Percentiles rank a stretch among this genome's conserved stretches.
Conservation (phyloP, 805 yeast species). For the Myxozyma kluyveri region DNA sequence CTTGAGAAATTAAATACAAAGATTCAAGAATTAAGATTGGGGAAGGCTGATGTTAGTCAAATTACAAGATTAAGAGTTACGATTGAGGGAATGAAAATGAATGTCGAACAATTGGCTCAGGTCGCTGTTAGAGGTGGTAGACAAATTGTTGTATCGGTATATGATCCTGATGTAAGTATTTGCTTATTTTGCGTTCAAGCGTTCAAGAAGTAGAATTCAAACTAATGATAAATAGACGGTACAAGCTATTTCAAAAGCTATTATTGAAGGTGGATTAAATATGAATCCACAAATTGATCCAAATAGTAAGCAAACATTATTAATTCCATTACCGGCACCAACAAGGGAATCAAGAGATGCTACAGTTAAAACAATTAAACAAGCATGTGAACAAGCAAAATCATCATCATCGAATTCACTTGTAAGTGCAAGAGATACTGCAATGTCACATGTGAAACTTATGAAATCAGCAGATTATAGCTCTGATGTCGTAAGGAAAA, state of each 20-base stretch:
- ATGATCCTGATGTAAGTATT: conserved; percentile 50
- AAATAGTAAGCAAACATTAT: conserved; percentile 66
- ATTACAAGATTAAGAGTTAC: conserved; percentile 56
- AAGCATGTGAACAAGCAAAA: conserved; percentile 61
- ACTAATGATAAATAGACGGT: conserved; percentile 37
- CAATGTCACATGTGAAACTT: conserved; percentile 54
- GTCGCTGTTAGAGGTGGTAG: conserved; percentile 66
- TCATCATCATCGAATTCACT: conserved; percentile 44
- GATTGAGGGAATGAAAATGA: conserved; percentile 38
- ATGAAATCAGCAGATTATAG: conserved; percentile 50
- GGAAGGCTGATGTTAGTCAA: conserved; percentile 62
- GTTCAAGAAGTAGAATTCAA: no score
- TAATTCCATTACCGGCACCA: conserved; percentile 70
- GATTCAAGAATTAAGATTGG: conserved; percentile 63
- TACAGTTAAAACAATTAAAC: conserved; percentile 59
- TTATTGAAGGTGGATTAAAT: conserved; percentile 65
- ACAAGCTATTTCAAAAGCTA: conserved; percentile 66
- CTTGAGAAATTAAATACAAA: conserved; percentile 54
- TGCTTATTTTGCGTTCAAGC: not conserved
- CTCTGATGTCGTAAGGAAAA: conserved; percentile 42
- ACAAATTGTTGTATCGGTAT: conserved; percentile 72
- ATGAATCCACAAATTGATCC: conserved; percentile 79
- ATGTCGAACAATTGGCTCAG: conserved; percentile 53
- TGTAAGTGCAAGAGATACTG: conserved; percentile 51
- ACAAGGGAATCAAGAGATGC: conserved; percentile 63